Percentiles rank a stretch among this genome's conserved stretches.
Evolutionary conservation across 2,329 filamentous ascomycete species (phyloP).

Genomic region (Exserohilum rostratum): DNA sequence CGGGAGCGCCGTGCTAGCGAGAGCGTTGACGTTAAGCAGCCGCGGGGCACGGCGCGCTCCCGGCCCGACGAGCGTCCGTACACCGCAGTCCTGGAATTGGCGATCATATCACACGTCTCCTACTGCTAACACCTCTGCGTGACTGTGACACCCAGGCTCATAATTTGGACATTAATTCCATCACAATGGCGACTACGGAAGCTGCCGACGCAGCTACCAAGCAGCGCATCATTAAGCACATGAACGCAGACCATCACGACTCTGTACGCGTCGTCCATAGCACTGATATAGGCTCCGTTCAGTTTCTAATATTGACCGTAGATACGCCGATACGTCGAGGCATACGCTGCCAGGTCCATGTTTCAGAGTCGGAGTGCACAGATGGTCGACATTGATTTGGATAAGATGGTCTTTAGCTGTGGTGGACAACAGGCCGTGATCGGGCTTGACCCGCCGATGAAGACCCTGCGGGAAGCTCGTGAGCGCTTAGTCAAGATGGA

Average conservation of each 20-base stretch:
- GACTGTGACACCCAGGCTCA: background rate
- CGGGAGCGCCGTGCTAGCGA: constrained; percentile 16
- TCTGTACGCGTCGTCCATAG: constrained; percentile 55
- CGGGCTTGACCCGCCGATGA: constrained; percentile 72
- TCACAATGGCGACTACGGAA: constrained; percentile 37
- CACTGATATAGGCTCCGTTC: background rate
- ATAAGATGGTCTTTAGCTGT: constrained; percentile 65
- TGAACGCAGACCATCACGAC: constrained; percentile 81
- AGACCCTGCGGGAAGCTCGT: constrained; percentile 70
- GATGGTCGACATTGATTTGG: constrained; percentile 70
- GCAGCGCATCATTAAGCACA: constrained; percentile 74
- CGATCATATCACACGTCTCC: constrained; percentile 1
- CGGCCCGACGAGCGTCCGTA: constrained; percentile 10
- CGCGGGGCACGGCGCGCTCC: constrained; percentile 9
- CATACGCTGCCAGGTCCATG: constrained; percentile 67
- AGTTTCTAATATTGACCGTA: constrained; percentile 28
- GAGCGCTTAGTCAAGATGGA: constrained; percentile 76
- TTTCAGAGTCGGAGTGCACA: constrained; percentile 62
- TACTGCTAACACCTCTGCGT: background rate
- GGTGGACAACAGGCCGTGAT: constrained; percentile 59
- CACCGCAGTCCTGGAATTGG: constrained; percentile 1
- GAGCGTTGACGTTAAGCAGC: constrained; percentile 16
- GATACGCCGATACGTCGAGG: constrained; percentile 76
- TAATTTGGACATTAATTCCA: background rate
- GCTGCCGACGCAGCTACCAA: constrained; percentile 58